phyloP scores from a whole-genome alignment of 768 basidiomycete species.

The Russula abietina region DNA sequence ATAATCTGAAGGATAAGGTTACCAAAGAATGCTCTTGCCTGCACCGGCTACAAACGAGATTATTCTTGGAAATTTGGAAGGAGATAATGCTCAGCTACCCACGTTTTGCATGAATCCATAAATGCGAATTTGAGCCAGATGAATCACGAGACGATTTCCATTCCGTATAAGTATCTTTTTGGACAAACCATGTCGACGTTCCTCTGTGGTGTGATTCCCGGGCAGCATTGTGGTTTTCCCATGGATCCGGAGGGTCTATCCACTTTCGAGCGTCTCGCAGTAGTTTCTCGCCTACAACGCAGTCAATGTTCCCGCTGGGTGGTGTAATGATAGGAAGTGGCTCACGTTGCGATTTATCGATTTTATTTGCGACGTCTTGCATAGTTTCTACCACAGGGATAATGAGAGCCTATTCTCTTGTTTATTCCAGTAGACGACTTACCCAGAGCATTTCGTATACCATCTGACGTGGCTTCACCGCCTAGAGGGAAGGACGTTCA shows the following conservation, averaged over 20 bases:
- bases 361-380: neutral
- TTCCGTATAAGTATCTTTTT: neutral
- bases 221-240: neutral
- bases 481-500: neutral
- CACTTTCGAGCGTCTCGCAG: neutral
- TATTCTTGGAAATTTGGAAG: neutral
- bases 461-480: neutral
- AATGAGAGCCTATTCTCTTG: neutral
- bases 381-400: neutral
- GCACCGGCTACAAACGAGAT: neutral
- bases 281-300: neutral
- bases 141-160: neutral
- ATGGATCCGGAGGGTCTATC: neutral
- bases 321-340: neutral
- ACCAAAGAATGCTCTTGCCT: neutral
- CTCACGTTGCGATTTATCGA: neutral
- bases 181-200: constrained; percentile 2
- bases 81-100: neutral
- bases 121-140: neutral
- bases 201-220: neutral
- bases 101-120: constrained; percentile 12
- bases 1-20: neutral
- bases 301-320: neutral
- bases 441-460: neutral
- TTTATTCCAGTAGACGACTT: neutral